Conservation (phyloP, 768 basidiomycete species). For the Russula sp. region DNA sequence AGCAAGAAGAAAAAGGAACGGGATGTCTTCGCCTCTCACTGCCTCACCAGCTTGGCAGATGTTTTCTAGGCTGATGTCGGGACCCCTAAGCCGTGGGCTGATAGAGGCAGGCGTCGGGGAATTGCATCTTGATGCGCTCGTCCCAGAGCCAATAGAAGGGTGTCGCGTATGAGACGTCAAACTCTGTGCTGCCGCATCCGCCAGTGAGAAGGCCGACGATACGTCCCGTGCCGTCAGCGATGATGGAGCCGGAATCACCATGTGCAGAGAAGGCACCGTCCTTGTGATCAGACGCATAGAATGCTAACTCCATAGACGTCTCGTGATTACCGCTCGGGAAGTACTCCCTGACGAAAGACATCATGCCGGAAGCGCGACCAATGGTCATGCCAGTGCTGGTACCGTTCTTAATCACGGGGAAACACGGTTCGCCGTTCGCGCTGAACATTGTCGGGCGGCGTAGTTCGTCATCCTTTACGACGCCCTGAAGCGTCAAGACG, state of each 20-base stretch:
- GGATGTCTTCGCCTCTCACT: neutral
- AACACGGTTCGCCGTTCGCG: conserved; percentile 23
- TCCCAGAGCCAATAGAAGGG: neutral
- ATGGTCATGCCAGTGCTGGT: conserved; percentile 24
- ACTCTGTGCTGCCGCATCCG: conserved; percentile 20
- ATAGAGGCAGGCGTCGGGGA: conserved; percentile 7
- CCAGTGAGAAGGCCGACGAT: conserved; percentile 27
- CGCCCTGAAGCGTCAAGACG: conserved; percentile 24
- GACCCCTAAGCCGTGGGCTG: neutral
- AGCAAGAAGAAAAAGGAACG: neutral
- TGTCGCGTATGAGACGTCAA: conserved; percentile 27
- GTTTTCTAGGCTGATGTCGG: neutral
- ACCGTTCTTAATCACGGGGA: conserved; percentile 34
- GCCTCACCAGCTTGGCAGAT: neutral
- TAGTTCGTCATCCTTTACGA: conserved; percentile 29
- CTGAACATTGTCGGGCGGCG: conserved; percentile 24
- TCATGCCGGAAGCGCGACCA: neutral
- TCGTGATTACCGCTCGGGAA: neutral
- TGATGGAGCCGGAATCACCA: conserved; percentile 29
- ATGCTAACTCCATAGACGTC: conserved; percentile 15
- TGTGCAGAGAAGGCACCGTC: conserved; percentile 19
- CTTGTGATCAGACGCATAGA: conserved; percentile 21
- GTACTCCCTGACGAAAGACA: neutral
- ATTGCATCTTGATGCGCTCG: neutral
- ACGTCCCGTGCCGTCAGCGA: conserved; percentile 21